Conservation (phyloP, 352 stramenopile genomes). For the Pythium coloratum region DNA sequence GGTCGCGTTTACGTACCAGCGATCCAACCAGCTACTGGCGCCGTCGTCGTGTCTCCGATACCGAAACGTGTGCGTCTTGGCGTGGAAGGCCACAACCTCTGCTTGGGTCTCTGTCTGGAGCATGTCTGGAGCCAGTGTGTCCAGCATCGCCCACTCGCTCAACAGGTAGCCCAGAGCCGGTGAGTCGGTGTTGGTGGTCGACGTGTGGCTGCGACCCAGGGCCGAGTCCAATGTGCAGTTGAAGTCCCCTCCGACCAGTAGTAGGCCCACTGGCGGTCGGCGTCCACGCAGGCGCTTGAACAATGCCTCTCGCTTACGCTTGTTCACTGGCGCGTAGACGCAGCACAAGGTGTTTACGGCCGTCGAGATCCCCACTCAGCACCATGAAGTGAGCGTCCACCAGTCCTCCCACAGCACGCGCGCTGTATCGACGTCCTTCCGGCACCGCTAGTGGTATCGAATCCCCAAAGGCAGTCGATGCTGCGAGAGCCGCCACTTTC, state of each 20-base stretch:
- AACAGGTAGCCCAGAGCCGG: neutral
- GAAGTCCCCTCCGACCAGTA: conserved; percentile 21
- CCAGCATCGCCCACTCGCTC: neutral
- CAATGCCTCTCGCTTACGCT: neutral
- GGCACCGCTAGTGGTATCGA: too few relatives aligned
- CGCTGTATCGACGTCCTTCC: too few relatives aligned
- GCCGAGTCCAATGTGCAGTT: conserved; percentile 12
- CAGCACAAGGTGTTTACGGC: conserved; percentile 4
- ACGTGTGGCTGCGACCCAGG: neutral
- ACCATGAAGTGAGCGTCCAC: conserved; percentile 9
- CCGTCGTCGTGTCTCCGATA: neutral
- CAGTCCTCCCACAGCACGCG: conserved; percentile 4
- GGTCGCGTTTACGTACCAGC: neutral
- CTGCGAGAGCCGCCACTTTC: too few relatives aligned
- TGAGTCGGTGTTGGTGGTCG: neutral
- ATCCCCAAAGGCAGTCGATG: too few relatives aligned
- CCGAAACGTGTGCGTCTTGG: conserved; percentile 5
- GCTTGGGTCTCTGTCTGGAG: neutral
- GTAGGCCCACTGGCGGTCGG: neutral
- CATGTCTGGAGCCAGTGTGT: neutral
- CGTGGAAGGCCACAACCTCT: neutral
- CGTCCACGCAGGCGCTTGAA: neutral
- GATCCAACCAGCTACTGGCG: conserved; percentile 1
- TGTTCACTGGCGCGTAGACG: conserved; percentile 9
- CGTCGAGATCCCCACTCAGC: neutral